A percentile compares a stretch with the other conserved stretches of the same genome.
These are phyloP conservation scores for Penicillium egyptiacum DNA, from an alignment of 495 filamentous ascomycete genomes.

Conservation along the genomic window DNA sequence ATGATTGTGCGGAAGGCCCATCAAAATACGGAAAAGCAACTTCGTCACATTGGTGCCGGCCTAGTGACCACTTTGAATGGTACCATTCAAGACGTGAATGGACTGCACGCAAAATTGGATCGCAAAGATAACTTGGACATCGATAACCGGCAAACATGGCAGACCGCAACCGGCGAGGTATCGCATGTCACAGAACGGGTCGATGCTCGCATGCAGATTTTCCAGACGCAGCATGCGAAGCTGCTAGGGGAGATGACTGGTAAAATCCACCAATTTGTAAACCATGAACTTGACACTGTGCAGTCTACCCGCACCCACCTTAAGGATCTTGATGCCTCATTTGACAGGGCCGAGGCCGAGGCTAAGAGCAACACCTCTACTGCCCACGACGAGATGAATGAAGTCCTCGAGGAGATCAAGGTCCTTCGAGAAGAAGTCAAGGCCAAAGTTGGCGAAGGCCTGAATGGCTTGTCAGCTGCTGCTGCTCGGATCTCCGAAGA, in stretches of 20 bases:
- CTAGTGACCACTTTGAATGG: slow-evolving; percentile 72
- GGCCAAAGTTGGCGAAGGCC: slow-evolving; percentile 75
- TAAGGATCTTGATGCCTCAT: slow-evolving; percentile 60
- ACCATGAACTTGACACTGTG: slow-evolving; percentile 66
- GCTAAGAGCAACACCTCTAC: slow-evolving; percentile 65
- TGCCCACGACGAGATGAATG: slow-evolving; percentile 85
- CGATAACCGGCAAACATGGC: slow-evolving; percentile 76
- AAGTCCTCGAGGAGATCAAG: slow-evolving; percentile 88
- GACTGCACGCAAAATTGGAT: slow-evolving; percentile 77
- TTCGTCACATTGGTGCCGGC: slow-evolving; percentile 67
- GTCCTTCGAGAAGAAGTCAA: slow-evolving; percentile 84
- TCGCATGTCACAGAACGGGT: slow-evolving; percentile 70
- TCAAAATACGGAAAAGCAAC: slow-evolving; percentile 75
- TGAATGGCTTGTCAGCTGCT: slow-evolving; percentile 79
- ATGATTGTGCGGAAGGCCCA: slow-evolving; percentile 77
- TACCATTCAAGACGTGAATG: slow-evolving; percentile 76
- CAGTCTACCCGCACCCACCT: slow-evolving; percentile 66
- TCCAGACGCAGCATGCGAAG: slow-evolving; percentile 66
- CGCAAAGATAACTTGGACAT: slow-evolving; percentile 80
- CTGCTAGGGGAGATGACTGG: slow-evolving; percentile 64
- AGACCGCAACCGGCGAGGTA: slow-evolving; percentile 70
- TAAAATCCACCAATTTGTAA: slow-evolving; percentile 72
- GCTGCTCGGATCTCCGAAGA: slow-evolving; percentile 86
- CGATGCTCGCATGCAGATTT: slow-evolving; percentile 66
- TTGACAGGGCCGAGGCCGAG: slow-evolving; percentile 63